These are phyloP conservation scores for Apiospora sp. DNA, from an alignment of 2,329 filamentous ascomycete genomes.

Conservation along the genomic window DNA sequence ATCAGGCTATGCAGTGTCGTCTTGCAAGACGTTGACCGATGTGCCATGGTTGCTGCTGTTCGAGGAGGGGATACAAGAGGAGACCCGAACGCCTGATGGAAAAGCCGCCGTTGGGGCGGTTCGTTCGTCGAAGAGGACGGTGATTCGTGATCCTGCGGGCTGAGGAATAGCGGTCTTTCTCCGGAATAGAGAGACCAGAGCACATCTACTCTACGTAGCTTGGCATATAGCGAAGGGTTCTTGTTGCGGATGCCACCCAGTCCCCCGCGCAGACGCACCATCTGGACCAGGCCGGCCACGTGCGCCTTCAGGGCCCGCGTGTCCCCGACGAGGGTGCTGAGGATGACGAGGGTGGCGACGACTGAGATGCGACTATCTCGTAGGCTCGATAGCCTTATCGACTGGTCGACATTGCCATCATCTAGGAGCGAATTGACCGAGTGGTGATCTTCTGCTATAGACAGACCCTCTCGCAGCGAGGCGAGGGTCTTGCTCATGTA, in stretches of 20 bases:
- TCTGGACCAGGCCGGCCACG: background rate
- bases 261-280: slow-evolving; percentile 6
- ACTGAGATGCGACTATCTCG: background rate
- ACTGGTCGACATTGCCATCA: background rate
- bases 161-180: background rate
- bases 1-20: background rate
- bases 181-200: background rate
- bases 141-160: background rate
- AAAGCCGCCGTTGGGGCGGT: background rate
- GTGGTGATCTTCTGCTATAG: too few species aligned
- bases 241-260: background rate
- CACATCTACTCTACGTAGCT: background rate
- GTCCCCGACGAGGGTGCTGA: background rate
- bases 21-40: background rate
- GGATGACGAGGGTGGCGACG: slow-evolving; percentile 2
- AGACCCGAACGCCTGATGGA: background rate
- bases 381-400: background rate
- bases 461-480: background rate
- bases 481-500: background rate
- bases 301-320: background rate
- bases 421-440: too few species aligned
- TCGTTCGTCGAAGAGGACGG: too few species aligned
- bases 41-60: background rate
- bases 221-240: background rate
- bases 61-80: background rate